These are phyloP conservation scores for Paecilomyces dactylethromorphus DNA, from an alignment of 2,329 filamentous ascomycete genomes.

Conservation along the genomic window DNA sequence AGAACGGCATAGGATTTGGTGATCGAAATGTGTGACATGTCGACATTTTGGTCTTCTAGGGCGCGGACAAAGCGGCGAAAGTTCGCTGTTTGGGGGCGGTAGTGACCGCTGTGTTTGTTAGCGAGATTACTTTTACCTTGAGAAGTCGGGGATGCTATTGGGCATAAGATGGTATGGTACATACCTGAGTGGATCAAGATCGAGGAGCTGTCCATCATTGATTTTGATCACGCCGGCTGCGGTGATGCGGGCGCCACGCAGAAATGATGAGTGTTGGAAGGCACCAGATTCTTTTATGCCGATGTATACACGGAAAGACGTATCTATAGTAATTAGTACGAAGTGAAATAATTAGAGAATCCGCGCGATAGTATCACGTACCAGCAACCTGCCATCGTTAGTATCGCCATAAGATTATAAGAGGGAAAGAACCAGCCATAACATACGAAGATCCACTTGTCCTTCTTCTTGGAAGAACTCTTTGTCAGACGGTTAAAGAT, in stretches of 20 bases:
- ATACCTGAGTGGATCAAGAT: conserved; percentile 52
- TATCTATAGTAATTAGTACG: conserved; percentile 49
- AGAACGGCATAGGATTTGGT: conserved; percentile 77
- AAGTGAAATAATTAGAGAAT: background rate
- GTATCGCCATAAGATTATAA: background rate
- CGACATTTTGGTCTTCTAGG: conserved; percentile 65
- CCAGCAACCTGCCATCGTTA: conserved; percentile 7
- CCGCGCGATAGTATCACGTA: background rate
- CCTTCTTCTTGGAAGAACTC: conserved; percentile 67
- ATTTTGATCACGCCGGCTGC: conserved; percentile 82
- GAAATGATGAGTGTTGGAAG: conserved; percentile 87
- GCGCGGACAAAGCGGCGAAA: conserved; percentile 74
- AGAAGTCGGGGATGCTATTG: no score
- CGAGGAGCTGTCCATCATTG: conserved; percentile 69
- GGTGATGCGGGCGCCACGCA: conserved; percentile 73
- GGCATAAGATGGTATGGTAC: background rate
- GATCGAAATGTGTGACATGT: conserved; percentile 72
- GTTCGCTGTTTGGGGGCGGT: conserved; percentile 74
- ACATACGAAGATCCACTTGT: conserved; percentile 82
- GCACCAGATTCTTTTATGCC: conserved; percentile 84
- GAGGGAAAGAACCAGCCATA: background rate
- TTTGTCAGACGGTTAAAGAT: conserved; percentile 73
- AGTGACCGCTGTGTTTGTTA: conserved; percentile 63
- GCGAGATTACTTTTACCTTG: no score
- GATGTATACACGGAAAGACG: conserved; percentile 70